Evolutionary conservation across 73 alveolate species (phyloP), one percentile per base, ranked within the genome.

Genomic region (Paramecium tetraurelia): DNA sequence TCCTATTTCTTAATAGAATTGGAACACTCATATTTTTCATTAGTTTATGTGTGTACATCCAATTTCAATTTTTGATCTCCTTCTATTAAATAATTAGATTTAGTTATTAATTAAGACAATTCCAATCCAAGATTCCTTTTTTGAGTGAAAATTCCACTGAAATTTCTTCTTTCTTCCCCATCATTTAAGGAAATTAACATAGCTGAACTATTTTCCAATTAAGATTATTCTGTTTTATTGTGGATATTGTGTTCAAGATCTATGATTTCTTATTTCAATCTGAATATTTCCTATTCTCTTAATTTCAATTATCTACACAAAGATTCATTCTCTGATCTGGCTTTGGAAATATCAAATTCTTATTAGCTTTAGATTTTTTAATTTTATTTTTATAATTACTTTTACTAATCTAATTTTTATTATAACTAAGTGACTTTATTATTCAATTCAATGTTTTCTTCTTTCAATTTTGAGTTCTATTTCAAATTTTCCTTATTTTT

Each of bases 281-380:
- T 80, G 24, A 80, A 80, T 24, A 80, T 44, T 21, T 80, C 90
- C 24, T 43, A 35, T 44, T 80, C 90, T 80, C 90, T 80, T 35
- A 41, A 44, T 48, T 80, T 80, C 57, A 80, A 48, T 48, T 80
- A 46, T 80, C 90, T 80, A 31, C 33, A 21, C 18, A 46, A 43
- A 36, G 90, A 80, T 80, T 80, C 90, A 80, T 43, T 43, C 33
- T 80, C 76, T 11, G 90, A 80, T 80, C 72, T 80, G 6, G 57
- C 57, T 80, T 80, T 80, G 11, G 46, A 80, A 20, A 41, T 80
- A 31, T 80, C 90, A 43, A 80, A 80, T 18, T 80, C 90, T 27
- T 22, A 14, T 48, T 80, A 20, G 9, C 53, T 80, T 46, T 20
- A 41, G 0, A 31, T 11, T 24, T 80, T 48, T 24, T 24, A 24